Conservation (phyloP, 2,329 filamentous ascomycete genomes). For the Chaetomium olivaceum region DNA sequence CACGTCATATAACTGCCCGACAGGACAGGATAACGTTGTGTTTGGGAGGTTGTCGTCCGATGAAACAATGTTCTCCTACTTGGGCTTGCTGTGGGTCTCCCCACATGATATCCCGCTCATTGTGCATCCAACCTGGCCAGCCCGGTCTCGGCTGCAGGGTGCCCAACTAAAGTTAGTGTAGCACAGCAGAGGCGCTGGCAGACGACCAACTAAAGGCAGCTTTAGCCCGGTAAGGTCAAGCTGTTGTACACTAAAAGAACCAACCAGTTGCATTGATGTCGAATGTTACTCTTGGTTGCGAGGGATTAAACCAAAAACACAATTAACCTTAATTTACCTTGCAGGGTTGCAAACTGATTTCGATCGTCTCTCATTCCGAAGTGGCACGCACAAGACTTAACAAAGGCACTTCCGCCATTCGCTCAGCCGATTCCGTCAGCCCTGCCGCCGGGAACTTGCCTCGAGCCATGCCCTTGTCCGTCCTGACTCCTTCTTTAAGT, state of each 20-base stretch:
- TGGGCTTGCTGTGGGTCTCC: not conserved
- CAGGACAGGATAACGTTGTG: not conserved
- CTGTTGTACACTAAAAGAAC: not conserved
- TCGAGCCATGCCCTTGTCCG: slow-evolving; percentile 18
- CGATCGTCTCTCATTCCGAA: not conserved
- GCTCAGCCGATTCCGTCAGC: slow-evolving; percentile 34
- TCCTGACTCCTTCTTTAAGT: slow-evolving; percentile 18
- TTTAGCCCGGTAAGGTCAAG: not conserved
- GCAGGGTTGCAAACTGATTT: not conserved
- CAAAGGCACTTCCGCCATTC: slow-evolving; percentile 29
- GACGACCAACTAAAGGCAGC: not conserved
- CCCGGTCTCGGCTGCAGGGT: slow-evolving; percentile 3
- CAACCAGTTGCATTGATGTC: not conserved
- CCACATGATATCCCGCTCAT: not conserved
- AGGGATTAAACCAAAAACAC: not conserved
- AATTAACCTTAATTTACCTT: not conserved
- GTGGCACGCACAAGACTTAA: slow-evolving; percentile 12
- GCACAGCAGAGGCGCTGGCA: not conserved
- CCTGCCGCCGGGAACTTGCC: slow-evolving; percentile 23
- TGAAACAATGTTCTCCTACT: not conserved
- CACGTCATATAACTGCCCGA: too few relatives aligned
- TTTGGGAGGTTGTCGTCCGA: slow-evolving; percentile 3
- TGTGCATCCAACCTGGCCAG: slow-evolving; percentile 1
- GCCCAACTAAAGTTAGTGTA: not conserved
- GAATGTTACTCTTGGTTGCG: not conserved